These are phyloP conservation scores for Kwoniella newhampshirensis DNA, from an alignment of 768 basidiomycete species.

Conservation along the genomic window DNA sequence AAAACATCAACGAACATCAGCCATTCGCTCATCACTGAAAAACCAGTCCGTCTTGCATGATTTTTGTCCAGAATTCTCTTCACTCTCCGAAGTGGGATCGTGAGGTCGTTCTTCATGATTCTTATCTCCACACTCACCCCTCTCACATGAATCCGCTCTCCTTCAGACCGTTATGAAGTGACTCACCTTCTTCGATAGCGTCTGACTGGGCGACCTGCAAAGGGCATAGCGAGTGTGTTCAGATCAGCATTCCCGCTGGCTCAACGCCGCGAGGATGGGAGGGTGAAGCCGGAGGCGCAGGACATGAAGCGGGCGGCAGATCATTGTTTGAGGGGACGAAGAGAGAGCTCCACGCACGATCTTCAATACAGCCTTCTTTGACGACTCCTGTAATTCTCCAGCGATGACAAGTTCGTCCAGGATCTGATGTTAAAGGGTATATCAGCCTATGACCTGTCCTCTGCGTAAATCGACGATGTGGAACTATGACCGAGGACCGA, in stretches of 20 bases:
- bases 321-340: too few relatives aligned
- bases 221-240: too few relatives aligned
- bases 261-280: too few relatives aligned
- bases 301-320: too few relatives aligned
- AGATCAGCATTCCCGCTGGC: too few relatives aligned
- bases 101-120: constrained; percentile 2
- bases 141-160: constrained; percentile 22
- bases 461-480: too few relatives aligned
- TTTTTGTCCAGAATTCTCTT: neutral
- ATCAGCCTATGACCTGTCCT: too few relatives aligned
- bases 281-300: too few relatives aligned
- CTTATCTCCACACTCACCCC: constrained; percentile 1
- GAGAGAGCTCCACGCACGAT: constrained; percentile 53
- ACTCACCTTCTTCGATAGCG: constrained; percentile 56
- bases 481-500: too few relatives aligned
- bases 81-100: neutral
- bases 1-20: constrained; percentile 1
- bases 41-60: neutral
- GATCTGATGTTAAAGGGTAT: constrained; percentile 54
- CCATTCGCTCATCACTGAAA: neutral
- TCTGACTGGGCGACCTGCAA: constrained; percentile 55
- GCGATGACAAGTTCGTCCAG: constrained; percentile 90
- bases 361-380: constrained; percentile 63
- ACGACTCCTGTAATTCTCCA: constrained; percentile 91
- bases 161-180: constrained; percentile 17